These are phyloP conservation scores for Aspergillus tamarii DNA, from an alignment of 2,329 filamentous ascomycete genomes.

Conservation along the genomic window DNA sequence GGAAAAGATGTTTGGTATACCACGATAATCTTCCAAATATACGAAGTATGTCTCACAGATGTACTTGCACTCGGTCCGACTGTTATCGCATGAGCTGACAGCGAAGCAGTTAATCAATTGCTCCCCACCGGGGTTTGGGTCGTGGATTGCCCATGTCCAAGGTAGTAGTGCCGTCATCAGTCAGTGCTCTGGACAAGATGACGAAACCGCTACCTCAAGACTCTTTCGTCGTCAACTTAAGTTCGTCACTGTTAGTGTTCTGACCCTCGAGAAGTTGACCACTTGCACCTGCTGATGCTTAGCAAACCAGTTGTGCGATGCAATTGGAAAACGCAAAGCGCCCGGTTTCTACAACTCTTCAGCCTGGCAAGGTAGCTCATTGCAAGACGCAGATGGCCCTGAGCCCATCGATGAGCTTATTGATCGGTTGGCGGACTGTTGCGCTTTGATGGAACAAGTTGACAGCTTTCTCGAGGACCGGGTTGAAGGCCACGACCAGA, in stretches of 20 bases:
- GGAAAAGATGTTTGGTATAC: slow-evolving; percentile 24
- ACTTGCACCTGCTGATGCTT: slow-evolving; percentile 9
- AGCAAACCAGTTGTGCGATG: slow-evolving; percentile 19
- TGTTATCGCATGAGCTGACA: slow-evolving; percentile 4
- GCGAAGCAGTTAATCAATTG: slow-evolving; percentile 22
- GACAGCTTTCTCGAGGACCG: slow-evolving; percentile 15
- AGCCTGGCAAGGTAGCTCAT: slow-evolving; percentile 7
- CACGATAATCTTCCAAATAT: slow-evolving; percentile 26
- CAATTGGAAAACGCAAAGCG: slow-evolving; percentile 22
- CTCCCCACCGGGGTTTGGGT: slow-evolving; percentile 24
- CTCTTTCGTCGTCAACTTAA: slow-evolving; percentile 26
- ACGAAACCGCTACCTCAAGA: slow-evolving; percentile 16
- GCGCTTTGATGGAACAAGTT: slow-evolving; percentile 21
- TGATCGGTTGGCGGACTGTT: slow-evolving; percentile 22
- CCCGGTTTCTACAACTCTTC: slow-evolving; percentile 18
- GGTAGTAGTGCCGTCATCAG: slow-evolving; percentile 23
- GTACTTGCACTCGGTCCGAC: neutral
- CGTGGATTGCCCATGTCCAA: slow-evolving; percentile 28
- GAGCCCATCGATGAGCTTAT: slow-evolving; percentile 25
- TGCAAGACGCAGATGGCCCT: slow-evolving; percentile 1
- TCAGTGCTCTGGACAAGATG: slow-evolving; percentile 11
- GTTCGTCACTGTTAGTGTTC: slow-evolving; percentile 23
- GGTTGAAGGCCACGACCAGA: neutral
- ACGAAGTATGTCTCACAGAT: slow-evolving; percentile 21
- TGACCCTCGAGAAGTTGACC: neutral